Evolutionary conservation across 2,329 filamentous ascomycete genomes (phyloP).

Genomic region (Orbilia ellipsospora): DNA sequence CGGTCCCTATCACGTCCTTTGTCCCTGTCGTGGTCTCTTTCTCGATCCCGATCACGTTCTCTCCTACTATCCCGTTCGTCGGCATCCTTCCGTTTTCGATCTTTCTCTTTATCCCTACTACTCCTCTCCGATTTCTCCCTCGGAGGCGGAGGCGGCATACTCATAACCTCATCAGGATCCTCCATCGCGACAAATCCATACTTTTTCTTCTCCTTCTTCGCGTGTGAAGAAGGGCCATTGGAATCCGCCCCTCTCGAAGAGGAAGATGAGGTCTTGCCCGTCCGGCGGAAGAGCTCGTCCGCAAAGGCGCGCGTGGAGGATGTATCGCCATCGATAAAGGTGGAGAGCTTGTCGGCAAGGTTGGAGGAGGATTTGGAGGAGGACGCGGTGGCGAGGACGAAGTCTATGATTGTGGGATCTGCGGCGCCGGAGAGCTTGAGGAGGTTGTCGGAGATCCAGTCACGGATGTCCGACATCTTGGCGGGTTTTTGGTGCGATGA

Average conservation of each 20-base stretch:
- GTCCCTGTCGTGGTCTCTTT: slow-evolving; percentile 57
- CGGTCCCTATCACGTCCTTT: slow-evolving; percentile 47
- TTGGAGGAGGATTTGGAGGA: slow-evolving; percentile 65
- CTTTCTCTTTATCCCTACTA: slow-evolving; percentile 59
- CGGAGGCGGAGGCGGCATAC: slow-evolving; percentile 54
- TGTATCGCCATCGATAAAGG: slow-evolving; percentile 66
- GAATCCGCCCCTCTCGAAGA: slow-evolving; percentile 1
- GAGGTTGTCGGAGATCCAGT: slow-evolving; percentile 59
- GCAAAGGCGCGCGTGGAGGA: slow-evolving; percentile 63
- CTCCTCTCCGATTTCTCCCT: slow-evolving; percentile 64
- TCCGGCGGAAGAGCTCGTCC: slow-evolving; percentile 59
- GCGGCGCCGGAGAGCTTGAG: slow-evolving; percentile 67
- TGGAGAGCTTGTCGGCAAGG: slow-evolving; percentile 67
- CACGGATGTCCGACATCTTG: slow-evolving; percentile 56
- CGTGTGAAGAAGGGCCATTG: slow-evolving; percentile 26
- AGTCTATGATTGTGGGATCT: slow-evolving; percentile 69
- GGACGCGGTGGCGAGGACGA: slow-evolving; percentile 68
- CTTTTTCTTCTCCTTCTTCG: slow-evolving; percentile 65
- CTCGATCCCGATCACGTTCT: slow-evolving; percentile 48
- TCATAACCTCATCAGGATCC: slow-evolving; percentile 68
- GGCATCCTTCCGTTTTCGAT: slow-evolving; percentile 61
- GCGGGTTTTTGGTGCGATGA: slow-evolving; percentile 3
- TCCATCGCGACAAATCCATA: slow-evolving; percentile 77
- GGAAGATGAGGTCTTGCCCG: slow-evolving; percentile 55
- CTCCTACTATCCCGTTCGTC: slow-evolving; percentile 59